phyloP scores from a whole-genome alignment of 78 protist genomes.

The Monosiga brevicollis region DNA sequence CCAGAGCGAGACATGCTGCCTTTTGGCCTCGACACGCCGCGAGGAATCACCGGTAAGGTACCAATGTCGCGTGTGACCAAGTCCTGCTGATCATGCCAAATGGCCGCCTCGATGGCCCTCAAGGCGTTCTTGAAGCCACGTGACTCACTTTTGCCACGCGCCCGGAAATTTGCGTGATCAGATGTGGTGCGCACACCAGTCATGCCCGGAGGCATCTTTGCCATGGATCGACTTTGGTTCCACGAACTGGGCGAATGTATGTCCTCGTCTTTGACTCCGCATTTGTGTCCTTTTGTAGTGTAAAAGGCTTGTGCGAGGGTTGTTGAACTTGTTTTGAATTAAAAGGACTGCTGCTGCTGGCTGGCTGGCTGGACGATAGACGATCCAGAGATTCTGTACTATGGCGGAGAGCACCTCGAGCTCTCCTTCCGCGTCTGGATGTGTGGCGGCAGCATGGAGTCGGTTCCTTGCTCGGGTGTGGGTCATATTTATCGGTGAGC shows the following conservation, averaged over 20 bases:
- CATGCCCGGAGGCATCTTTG: constrained; percentile 2
- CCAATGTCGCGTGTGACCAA: too few species aligned
- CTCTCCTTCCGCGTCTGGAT: background rate
- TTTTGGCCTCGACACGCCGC: too few species aligned
- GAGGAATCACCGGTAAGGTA: too few species aligned
- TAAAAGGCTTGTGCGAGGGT: too few species aligned
- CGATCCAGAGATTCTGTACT: background rate
- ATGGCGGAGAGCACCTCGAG: background rate
- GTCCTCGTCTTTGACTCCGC: background rate
- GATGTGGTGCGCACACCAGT: background rate
- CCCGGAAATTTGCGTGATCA: background rate
- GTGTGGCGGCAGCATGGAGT: background rate
- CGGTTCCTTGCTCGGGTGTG: background rate
- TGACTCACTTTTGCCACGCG: background rate
- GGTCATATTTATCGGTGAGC: background rate
- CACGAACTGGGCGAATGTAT: background rate
- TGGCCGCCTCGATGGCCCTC: too few species aligned
- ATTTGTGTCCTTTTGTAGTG: background rate
- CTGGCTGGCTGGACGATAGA: too few species aligned
- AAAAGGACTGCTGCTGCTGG: too few species aligned
- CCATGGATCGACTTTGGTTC: background rate
- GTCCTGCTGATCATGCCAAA: too few species aligned
- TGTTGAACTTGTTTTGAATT: too few species aligned
- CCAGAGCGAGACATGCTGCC: background rate
- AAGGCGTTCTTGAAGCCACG: too few species aligned